phyloP scores from a whole-genome alignment of 306 rosid species.

The Prosopis cineraria region DNA sequence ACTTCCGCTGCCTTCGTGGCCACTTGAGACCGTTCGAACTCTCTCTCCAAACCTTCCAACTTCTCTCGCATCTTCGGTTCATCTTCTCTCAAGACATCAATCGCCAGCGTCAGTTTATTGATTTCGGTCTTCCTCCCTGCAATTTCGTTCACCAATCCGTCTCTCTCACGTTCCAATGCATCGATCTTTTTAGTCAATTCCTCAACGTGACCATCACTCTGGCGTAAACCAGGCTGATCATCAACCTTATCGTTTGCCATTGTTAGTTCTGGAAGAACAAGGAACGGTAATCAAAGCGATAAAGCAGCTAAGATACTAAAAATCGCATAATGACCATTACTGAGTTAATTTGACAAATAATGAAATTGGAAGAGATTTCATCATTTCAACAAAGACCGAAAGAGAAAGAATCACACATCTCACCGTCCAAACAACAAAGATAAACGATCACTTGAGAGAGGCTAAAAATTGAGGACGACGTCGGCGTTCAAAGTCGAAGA shows the following conservation, averaged over 20 bases:
- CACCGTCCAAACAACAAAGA: not conserved
- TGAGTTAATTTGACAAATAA: constrained; percentile 1
- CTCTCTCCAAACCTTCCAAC: constrained; percentile 42
- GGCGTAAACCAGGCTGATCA: constrained; percentile 19
- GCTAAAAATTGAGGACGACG: not conserved
- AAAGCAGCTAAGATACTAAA: constrained; percentile 9
- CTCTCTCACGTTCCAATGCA: constrained; percentile 55
- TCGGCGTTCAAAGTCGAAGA: not conserved
- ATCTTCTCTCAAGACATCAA: constrained; percentile 34
- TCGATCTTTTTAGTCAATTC: constrained; percentile 41
- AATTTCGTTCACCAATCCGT: constrained; percentile 43
- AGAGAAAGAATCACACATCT: not conserved
- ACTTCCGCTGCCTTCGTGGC: constrained; percentile 35
- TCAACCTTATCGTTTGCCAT: constrained; percentile 49
- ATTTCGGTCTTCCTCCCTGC: constrained; percentile 41
- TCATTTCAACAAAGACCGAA: not conserved
- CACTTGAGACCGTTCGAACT: constrained; percentile 40
- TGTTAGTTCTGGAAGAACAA: constrained; percentile 10
- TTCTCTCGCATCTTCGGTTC: constrained; percentile 37
- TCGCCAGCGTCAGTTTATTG: constrained; percentile 42
- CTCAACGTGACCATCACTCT: not conserved
- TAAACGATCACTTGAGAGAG: not conserved
- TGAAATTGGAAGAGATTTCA: not conserved
- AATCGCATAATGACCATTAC: too few species aligned
- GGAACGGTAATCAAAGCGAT: not conserved